Base-by-base conservation (phyloP, 768 basidiomycete species). In the Xerocomus spinulosus region DNA sequence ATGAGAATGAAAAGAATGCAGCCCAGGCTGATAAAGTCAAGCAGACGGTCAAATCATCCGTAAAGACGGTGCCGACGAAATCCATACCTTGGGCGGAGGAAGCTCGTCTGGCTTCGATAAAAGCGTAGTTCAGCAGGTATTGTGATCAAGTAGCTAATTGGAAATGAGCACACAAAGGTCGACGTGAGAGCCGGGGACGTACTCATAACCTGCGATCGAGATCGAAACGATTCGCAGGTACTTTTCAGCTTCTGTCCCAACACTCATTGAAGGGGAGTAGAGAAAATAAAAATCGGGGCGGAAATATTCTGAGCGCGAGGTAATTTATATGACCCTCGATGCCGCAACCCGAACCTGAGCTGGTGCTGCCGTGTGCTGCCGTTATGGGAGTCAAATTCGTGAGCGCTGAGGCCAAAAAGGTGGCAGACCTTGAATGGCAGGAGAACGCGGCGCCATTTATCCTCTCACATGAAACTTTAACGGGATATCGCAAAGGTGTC, bases 121-220 rank as follows among this genome's bases (percentile, higher is more conserved):
- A 68, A 67, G 24, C 68, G 67, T 46, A 59, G 30, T 44, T 68
- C 67, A 9, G 62, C 62, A 25, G 67, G 67, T 9, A 68, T 26
- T 15, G 67, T 68, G 54, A 70, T 51, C 17, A 70, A 15, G 44
- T 68, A 68, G 38, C 67, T 68, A 49, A 17, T 10, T 24, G 25
- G 10, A 4, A 13, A 39, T 63, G 28, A 54, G n/a, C 15, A 5
- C 4, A 10, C 6, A 5, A 8, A 39, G 25, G 2, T 23, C 14
- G 3, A 17, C 13, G 20, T 8, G 12, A 23, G 1, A 18, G 24
- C 33, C 8, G 9, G 14, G 20, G 17, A 61, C 71, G 39, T 13
- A 72, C 71, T 72, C 71, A 45, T 72, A 72, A 26, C 56, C 56
- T 14, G 68, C 69, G 41, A 72, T 64, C 8, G 72, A 65, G 44